phyloP scores from a whole-genome alignment of 1,284 basidiomycete species.

The Vanrija humicola region DNA sequence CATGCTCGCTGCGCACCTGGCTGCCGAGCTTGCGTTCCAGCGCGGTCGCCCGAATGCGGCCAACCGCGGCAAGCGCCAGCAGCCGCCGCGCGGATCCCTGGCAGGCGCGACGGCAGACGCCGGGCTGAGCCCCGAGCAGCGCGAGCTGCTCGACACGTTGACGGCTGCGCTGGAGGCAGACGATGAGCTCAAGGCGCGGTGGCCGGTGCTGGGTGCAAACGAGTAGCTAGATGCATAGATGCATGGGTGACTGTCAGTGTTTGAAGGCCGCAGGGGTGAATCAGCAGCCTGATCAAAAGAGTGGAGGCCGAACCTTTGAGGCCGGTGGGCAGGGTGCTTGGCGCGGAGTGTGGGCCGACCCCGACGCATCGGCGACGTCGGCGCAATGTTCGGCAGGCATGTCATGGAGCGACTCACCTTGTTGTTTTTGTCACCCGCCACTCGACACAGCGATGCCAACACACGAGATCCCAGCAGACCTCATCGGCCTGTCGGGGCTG shows the following conservation, averaged over 20 bases:
- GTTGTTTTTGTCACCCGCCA: neutral
- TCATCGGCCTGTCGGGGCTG: constrained; percentile 38
- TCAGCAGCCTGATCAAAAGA: neutral
- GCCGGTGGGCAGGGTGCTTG: no score
- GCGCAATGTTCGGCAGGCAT: neutral
- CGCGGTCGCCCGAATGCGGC: neutral
- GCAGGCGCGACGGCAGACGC: neutral
- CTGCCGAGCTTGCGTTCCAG: constrained; percentile 28
- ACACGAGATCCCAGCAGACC: constrained; percentile 32
- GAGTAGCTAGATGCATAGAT: neutral
- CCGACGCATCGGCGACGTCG: no score
- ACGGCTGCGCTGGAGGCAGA: constrained; percentile 17
- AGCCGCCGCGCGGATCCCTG: neutral
- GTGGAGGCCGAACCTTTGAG: no score
- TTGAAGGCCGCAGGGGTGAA: neutral
- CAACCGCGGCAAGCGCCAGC: neutral
- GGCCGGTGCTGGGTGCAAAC: constrained; percentile 3
- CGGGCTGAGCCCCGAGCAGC: constrained; percentile 2
- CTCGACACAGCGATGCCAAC: neutral
- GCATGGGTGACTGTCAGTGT: no score
- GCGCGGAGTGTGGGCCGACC: no score
- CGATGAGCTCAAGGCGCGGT: constrained; percentile 15
- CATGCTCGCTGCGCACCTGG: constrained; percentile 12
- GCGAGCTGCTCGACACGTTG: constrained; percentile 17
- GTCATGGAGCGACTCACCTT: neutral